Conservation (phyloP, 2,329 filamentous ascomycete genomes). For the Rugonectria rugulosa region DNA sequence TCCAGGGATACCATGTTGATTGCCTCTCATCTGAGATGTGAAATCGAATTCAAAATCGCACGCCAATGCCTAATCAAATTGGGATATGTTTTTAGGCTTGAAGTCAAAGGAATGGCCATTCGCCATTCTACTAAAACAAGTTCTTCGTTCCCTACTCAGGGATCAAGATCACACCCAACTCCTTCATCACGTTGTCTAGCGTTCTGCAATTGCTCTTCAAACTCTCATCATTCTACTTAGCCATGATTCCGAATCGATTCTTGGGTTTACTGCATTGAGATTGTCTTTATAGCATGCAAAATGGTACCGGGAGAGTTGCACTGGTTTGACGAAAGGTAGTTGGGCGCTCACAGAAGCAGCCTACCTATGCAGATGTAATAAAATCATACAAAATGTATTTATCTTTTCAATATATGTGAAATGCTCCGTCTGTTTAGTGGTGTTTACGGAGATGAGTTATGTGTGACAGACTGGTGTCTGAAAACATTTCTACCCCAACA, state of each 20-base stretch:
- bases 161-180: not conserved
- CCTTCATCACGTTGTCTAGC: slow-evolving; percentile 22
- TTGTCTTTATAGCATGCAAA: slow-evolving; percentile 27
- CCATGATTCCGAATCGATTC: slow-evolving; percentile 15
- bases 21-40: not conserved
- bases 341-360: slow-evolving; percentile 21
- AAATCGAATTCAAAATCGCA: not conserved
- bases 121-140: not conserved
- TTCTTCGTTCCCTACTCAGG: not conserved
- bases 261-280: slow-evolving; percentile 13
- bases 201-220: slow-evolving; percentile 24
- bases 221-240: slow-evolving; percentile 26
- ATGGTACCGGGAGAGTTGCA: slow-evolving; percentile 20
- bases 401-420: not conserved
- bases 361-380: slow-evolving; percentile 17
- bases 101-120: not conserved
- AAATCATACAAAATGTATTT: not conserved
- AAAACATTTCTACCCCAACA: not conserved
- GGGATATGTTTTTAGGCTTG: not conserved
- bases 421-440: not conserved
- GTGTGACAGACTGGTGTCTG: not conserved
- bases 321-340: slow-evolving; percentile 12
- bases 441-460: no score
- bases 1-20: not conserved
- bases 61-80: not conserved